Conservation (phyloP, 257 asterid genomes). For the Ligustrum vulgare region DNA sequence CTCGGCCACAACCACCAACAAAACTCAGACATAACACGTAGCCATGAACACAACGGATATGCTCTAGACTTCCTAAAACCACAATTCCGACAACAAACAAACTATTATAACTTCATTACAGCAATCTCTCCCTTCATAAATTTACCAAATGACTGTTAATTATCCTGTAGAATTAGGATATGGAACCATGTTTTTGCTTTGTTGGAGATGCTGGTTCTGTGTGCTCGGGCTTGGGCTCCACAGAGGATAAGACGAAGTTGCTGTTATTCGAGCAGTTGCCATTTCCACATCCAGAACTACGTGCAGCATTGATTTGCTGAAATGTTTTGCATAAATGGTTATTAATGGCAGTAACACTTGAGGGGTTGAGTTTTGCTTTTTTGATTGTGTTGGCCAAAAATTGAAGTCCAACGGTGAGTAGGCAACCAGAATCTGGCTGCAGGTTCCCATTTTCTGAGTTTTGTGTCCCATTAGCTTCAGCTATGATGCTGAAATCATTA, state of each 20-base stretch:
- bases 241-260: slow-evolving; percentile 6
- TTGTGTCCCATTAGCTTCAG: slow-evolving; percentile 10
- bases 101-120: too few relatives aligned
- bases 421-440: slow-evolving; percentile 51
- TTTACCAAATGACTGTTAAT: too few relatives aligned
- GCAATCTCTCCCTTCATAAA: too few relatives aligned
- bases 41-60: too few relatives aligned
- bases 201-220: slow-evolving; percentile 11
- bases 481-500: slow-evolving; percentile 11
- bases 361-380: slow-evolving; percentile 72
- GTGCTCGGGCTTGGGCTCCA: slow-evolving; percentile 28
- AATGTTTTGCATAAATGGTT: slow-evolving; percentile 68
- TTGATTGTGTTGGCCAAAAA: slow-evolving; percentile 78
- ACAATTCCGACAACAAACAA: too few relatives aligned
- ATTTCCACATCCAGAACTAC: slow-evolving; percentile 16
- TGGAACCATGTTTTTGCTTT: slow-evolving; percentile 34
- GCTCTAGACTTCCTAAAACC: too few relatives aligned
- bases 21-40: too few relatives aligned
- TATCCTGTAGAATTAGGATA: slow-evolving; percentile 28
- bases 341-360: slow-evolving; percentile 75
- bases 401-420: slow-evolving; percentile 79
- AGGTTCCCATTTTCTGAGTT: slow-evolving; percentile 17
- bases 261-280: slow-evolving; percentile 5
- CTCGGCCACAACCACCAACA: too few relatives aligned
- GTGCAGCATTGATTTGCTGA: slow-evolving; percentile 63